Evolutionary conservation across 768 basidiomycete species (phyloP), one percentile per base, ranked within the genome.

Genomic region (Cystobasidium tubakii): DNA sequence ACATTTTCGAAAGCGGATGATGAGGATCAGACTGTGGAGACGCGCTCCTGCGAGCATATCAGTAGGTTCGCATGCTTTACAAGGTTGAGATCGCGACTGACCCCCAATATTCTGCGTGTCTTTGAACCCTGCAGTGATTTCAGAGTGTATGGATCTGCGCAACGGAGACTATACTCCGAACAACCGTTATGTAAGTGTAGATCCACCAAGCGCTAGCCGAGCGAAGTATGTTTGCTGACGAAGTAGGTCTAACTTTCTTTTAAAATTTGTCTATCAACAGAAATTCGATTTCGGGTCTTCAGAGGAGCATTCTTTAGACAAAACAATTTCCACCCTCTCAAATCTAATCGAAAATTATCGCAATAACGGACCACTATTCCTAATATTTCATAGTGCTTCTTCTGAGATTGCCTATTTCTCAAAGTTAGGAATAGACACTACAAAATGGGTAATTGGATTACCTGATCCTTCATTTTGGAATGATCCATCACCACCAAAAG

Each of bases 321-420:
- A 21, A 27, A 36, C 54, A 6, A 25, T 71, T 31, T 27, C 53
- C 9, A 4, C 27, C 10, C 25, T 71, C 2, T n/a, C 34, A 6
- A 19, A 55, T 15, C 21, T 60, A 27, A 33, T 71, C 25, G 55
- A 21, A 3, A 15, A 60, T 2, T 27, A 34, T 23, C 25, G n/a
- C 17, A 27, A 19, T 13, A 13, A 2, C 4, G 69, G 54, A n/a
- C 69, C 69, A 9, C 10, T 71, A 27, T n/a, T 71, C 17, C 53
- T 71, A 7, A 53, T 71, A 46, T 71, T 71, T 53, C 69, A 71
- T 39, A 71, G 54, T 44, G 69, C 69, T 3, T 71, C 69, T 10
- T 54, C 69, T 10, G 69, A 71, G 34, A 71, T 23, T 9, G 55
- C 50, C 21, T 71, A 71, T 36, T 71, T 71, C 54, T 34, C 19